phyloP scores from a whole-genome alignment of 2,329 filamentous ascomycete genomes.

The Ceratocystis diversiconidia region DNA sequence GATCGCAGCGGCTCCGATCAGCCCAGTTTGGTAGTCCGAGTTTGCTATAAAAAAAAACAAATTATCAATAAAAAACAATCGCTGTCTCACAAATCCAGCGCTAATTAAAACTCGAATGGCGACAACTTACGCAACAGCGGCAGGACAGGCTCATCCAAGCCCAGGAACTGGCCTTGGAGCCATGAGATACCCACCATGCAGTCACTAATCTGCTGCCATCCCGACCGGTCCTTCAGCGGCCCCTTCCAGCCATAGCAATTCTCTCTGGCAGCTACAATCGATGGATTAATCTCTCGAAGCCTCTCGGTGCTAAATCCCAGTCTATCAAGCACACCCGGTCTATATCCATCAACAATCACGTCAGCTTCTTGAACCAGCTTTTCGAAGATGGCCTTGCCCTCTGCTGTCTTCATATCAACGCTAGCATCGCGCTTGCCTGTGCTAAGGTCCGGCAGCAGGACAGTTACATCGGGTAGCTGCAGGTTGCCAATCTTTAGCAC shows the following conservation, averaged over 20 bases:
- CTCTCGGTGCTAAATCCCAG: constrained; percentile 12
- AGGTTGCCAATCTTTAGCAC: constrained; percentile 59
- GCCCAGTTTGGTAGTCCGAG: constrained; percentile 22
- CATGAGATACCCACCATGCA: constrained; percentile 42
- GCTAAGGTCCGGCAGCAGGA: constrained; percentile 60
- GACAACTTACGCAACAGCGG: constrained; percentile 44
- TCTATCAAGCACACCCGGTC: constrained; percentile 44
- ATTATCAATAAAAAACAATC: neutral
- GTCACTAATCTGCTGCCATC: constrained; percentile 61
- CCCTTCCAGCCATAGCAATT: constrained; percentile 55
- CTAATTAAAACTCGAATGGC: neutral
- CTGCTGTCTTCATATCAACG: constrained; percentile 43
- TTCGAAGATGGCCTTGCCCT: constrained; percentile 43
- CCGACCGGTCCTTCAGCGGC: constrained; percentile 37
- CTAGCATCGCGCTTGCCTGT: constrained; percentile 54
- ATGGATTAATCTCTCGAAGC: constrained; percentile 23
- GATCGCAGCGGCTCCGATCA: constrained; percentile 20
- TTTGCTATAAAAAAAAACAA: constrained; percentile 18
- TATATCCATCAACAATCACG: constrained; percentile 53
- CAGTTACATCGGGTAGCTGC: constrained; percentile 53
- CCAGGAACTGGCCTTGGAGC: constrained; percentile 50
- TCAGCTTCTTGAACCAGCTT: constrained; percentile 46
- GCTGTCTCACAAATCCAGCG: no score
- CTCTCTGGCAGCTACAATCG: constrained; percentile 50
- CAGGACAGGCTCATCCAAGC: constrained; percentile 46